phyloP scores from a whole-genome alignment of 306 rosid genomes.

The Vicia sativa region DNA sequence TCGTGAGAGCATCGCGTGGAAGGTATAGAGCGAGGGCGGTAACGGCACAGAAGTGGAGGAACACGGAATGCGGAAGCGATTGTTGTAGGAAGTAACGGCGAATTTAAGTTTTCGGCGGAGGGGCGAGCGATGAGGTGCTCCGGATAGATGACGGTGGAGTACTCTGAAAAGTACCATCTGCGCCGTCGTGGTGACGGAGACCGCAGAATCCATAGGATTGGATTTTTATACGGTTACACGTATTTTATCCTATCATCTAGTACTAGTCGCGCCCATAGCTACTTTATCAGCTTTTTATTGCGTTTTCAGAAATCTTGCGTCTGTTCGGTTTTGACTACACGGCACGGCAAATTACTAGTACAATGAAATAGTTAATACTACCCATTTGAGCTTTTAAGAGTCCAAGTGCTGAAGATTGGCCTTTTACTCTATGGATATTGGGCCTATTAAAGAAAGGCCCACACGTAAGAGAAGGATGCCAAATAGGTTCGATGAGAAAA shows the following conservation, averaged over 20 bases:
- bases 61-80: constrained; percentile 29
- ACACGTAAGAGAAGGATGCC: no score
- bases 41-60: constrained; percentile 26
- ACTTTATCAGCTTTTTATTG: background rate
- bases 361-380: no score
- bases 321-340: background rate
- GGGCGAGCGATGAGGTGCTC: constrained; percentile 42
- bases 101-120: constrained; percentile 50
- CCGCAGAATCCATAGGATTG: constrained; percentile 67
- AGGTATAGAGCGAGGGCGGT: constrained; percentile 42
- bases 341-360: no score
- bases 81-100: constrained; percentile 27
- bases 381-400: no score
- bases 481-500: no score
- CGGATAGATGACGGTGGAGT: constrained; percentile 50
- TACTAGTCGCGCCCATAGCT: constrained; percentile 3
- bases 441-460: no score
- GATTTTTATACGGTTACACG: background rate
- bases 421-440: no score
- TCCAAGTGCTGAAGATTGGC: no score
- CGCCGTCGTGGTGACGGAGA: constrained; percentile 46
- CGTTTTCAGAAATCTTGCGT: background rate
- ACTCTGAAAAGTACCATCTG: constrained; percentile 57
- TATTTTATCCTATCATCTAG: constrained; percentile 13
- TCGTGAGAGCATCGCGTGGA: constrained; percentile 37